phyloP scores from a whole-genome alignment of 768 basidiomycete species.

The Tephrocybe rancida region DNA sequence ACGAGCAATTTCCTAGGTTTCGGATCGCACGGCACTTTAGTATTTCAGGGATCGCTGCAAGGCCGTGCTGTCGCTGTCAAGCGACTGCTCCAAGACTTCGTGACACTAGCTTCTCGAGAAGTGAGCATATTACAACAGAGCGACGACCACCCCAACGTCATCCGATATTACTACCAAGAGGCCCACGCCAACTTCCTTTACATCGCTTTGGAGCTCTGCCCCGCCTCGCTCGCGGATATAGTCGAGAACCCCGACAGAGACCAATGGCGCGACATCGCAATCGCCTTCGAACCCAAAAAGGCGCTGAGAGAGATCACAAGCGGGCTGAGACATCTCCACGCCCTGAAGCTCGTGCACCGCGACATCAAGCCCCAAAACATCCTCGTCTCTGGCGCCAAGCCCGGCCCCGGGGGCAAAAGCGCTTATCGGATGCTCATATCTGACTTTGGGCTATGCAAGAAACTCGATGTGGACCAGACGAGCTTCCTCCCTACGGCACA shows the following conservation, averaged over 20 bases:
- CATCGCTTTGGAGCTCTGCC: constrained; percentile 95
- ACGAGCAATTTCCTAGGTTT: constrained; percentile 57
- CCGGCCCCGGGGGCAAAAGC: constrained; percentile 36
- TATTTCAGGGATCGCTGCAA: constrained; percentile 93
- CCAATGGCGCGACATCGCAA: constrained; percentile 74
- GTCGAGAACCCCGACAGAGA: constrained; percentile 75
- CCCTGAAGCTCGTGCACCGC: constrained; percentile 93
- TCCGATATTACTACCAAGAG: constrained; percentile 98
- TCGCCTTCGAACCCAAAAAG: constrained; percentile 83
- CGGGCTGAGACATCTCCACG: constrained; percentile 89
- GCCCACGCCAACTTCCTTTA: constrained; percentile 92
- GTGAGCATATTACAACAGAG: constrained; percentile 94
- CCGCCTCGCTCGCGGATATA: constrained; percentile 86
- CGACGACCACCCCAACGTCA: constrained; percentile 98
- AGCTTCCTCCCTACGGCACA: constrained; percentile 93
- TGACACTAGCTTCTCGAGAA: constrained; percentile 92
- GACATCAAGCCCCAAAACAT: constrained; percentile 99
- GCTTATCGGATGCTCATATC: constrained; percentile 87
- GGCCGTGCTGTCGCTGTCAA: constrained; percentile 98
- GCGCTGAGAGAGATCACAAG: constrained; percentile 86
- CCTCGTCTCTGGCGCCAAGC: constrained; percentile 75
- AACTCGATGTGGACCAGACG: constrained; percentile 93
- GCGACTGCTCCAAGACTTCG: constrained; percentile 92
- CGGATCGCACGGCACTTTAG: constrained; percentile 96
- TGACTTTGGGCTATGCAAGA: constrained; percentile 97